Evolutionary conservation across 257 asterid species (phyloP), one percentile per base, ranked within the genome.

Genomic region (Buddleja alternifolia): DNA sequence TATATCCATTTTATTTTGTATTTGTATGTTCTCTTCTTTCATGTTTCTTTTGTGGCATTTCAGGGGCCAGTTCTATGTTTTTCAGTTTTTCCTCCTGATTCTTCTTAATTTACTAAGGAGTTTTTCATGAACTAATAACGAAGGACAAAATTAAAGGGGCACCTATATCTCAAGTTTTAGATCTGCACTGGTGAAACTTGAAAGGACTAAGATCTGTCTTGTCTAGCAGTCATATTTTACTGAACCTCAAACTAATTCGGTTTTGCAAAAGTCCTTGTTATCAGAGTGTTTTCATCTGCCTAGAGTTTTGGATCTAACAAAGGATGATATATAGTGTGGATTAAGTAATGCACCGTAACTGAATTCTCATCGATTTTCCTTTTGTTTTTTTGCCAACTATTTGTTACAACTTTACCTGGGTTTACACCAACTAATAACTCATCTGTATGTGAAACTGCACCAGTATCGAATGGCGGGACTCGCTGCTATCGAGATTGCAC

Each of bases 391-490:
- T 45, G n/a, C 42, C 10, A 39, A 48, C 54, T 64, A 29, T 50
- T 37, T 63, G 67, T 67, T 57, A 55, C 51, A 53, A 4, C 55
- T 19, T 32, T 37, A 20, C n/a, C 50, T 73, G 23, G 53, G 59
- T 24, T 50, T 63, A 25, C 45, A 29, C 68, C 70, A 71, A 64
- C 67, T 73, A 44, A 73, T 67, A 57, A 60, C 73, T 70, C 51
- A 20, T 73, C 51, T 71, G 45, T 52, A 62, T 67, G 29, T 77
- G 71, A 60, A 60, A 63, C 63, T 78, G 66, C 63, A 67, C 78
- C 96, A 93, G 97, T 86, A 90, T 71, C 94, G 99, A 53, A 93
- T 93, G 99, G 99, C 99, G 24, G 99, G 99, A 32, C 89, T 93
- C 58, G 97, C 99, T 72, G 96, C 96, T 73, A 87, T 93, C 66